Percentiles rank a stretch among this genome's conserved stretches.
phyloP scores from a whole-genome alignment of 2,329 filamentous ascomycete species.

The Exophiala calicioides region DNA sequence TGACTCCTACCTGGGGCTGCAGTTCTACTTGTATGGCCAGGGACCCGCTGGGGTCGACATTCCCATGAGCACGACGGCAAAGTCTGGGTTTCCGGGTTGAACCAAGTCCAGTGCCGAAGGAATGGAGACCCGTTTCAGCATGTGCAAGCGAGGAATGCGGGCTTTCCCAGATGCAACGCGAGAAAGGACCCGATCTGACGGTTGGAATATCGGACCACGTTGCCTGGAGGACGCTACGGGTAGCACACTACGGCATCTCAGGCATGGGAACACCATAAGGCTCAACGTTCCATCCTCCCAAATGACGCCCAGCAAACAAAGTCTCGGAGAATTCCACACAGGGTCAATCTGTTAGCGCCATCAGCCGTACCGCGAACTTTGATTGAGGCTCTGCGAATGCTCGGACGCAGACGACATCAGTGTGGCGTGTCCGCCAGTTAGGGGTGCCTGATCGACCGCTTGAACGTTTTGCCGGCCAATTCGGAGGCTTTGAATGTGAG shows the following conservation, averaged over 20 bases:
- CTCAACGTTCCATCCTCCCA: slow-evolving; percentile 22
- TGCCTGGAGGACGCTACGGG: not conserved
- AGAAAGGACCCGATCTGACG: not conserved
- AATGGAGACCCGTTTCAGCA: too few relatives aligned
- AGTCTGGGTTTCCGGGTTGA: slow-evolving; percentile 23
- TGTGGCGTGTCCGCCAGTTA: not conserved
- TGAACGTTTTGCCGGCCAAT: slow-evolving; percentile 19
- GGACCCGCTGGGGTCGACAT: slow-evolving; percentile 24
- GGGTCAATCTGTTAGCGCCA: too few relatives aligned
- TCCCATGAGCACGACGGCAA: slow-evolving; percentile 19
- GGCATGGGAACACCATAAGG: slow-evolving; percentile 6
- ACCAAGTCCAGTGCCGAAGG: too few relatives aligned
- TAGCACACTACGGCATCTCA: not conserved
- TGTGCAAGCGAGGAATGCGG: too few relatives aligned
- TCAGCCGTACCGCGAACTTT: too few relatives aligned
- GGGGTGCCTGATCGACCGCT: slow-evolving; percentile 8
- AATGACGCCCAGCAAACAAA: slow-evolving; percentile 2
- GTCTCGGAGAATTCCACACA: too few relatives aligned
- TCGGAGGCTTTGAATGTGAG: too few relatives aligned
- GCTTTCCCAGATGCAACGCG: not conserved
- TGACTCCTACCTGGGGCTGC: slow-evolving; percentile 49
- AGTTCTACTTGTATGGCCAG: slow-evolving; percentile 50
- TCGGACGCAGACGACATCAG: too few relatives aligned
- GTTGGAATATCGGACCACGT: slow-evolving; percentile 1
- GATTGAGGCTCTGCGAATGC: too few relatives aligned